phyloP scores from a whole-genome alignment of 805 yeast species.

The Yamadazyma kitorensis region DNA sequence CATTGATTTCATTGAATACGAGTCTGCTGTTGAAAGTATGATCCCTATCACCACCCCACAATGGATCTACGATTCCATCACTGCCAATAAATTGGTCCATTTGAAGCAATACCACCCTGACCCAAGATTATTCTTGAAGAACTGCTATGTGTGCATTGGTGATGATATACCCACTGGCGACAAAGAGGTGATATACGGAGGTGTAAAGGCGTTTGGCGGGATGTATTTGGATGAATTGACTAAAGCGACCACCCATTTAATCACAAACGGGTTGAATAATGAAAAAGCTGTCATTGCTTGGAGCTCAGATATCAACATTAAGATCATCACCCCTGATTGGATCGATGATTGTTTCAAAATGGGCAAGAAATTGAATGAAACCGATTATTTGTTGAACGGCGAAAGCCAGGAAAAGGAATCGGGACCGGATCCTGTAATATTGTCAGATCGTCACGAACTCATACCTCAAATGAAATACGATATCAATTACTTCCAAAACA shows the following conservation, averaged over 20 bases:
- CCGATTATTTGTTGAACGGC: slow-evolving; percentile 39
- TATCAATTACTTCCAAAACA: slow-evolving; percentile 36
- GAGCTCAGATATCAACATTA: slow-evolving; percentile 40
- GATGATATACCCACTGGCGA: slow-evolving; percentile 58
- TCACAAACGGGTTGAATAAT: slow-evolving; percentile 52
- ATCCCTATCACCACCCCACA: slow-evolving; percentile 61
- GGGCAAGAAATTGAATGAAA: slow-evolving; percentile 49
- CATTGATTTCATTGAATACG: slow-evolving; percentile 52
- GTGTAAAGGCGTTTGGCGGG: slow-evolving; percentile 77
- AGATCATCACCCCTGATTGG: slow-evolving; percentile 78
- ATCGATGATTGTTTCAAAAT: slow-evolving; percentile 63
- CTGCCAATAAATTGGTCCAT: slow-evolving; percentile 42
- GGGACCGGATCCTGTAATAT: not conserved
- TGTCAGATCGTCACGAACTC: slow-evolving; percentile 4
- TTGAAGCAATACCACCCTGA: slow-evolving; percentile 69
- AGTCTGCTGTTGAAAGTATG: slow-evolving; percentile 47
- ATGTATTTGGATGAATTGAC: slow-evolving; percentile 60
- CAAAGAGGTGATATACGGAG: slow-evolving; percentile 64
- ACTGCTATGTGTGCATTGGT: slow-evolving; percentile 56
- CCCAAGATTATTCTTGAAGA: slow-evolving; percentile 60
- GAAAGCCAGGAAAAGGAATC: slow-evolving; percentile 1
- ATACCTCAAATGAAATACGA: slow-evolving; percentile 9
- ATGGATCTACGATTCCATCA: slow-evolving; percentile 57
- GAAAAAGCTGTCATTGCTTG: slow-evolving; percentile 60
- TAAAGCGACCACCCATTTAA: slow-evolving; percentile 73